Percentiles rank a stretch among this genome's conserved stretches.
These are phyloP conservation scores for Phylloboletellus chloephorus DNA, from an alignment of 1,284 basidiomycete genomes.

Conservation along the genomic window DNA sequence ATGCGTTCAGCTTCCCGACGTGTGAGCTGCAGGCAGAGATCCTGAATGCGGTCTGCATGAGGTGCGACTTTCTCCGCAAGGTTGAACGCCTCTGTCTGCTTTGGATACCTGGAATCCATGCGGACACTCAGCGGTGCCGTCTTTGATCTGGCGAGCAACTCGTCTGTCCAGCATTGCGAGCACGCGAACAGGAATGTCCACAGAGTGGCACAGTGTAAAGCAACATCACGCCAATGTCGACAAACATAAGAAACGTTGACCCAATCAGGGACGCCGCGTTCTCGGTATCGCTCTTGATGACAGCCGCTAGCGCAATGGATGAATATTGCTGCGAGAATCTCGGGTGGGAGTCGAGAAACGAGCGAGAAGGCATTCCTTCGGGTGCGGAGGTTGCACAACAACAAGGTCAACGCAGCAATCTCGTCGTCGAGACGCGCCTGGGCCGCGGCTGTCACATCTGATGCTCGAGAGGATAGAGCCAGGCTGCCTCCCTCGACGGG, in stretches of 20 bases:
- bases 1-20: slow-evolving; percentile 11
- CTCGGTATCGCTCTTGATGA: not conserved
- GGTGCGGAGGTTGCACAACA: slow-evolving; percentile 28
- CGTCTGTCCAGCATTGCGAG: slow-evolving; percentile 28
- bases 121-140: slow-evolving; percentile 27
- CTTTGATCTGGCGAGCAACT: slow-evolving; percentile 36
- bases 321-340: slow-evolving; percentile 27
- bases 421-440: slow-evolving; percentile 32
- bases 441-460: slow-evolving; percentile 1
- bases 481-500: not conserved
- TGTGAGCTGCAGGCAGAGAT: slow-evolving; percentile 17
- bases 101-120: slow-evolving; percentile 17
- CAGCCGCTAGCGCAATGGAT: slow-evolving; percentile 13
- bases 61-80: slow-evolving; percentile 21
- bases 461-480: not conserved
- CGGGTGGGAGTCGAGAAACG: slow-evolving; percentile 31
- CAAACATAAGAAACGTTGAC: slow-evolving; percentile 33
- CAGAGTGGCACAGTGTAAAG: slow-evolving; percentile 31
- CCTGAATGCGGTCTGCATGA: slow-evolving; percentile 19
- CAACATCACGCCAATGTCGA: slow-evolving; percentile 34
- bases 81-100: slow-evolving; percentile 13
- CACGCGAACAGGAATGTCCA: slow-evolving; percentile 33
- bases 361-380: slow-evolving; percentile 31
- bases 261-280: slow-evolving; percentile 14
- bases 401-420: slow-evolving; percentile 27